phyloP scores from a whole-genome alignment of 805 yeast species.

The Hanseniaspora guilliermondii region DNA sequence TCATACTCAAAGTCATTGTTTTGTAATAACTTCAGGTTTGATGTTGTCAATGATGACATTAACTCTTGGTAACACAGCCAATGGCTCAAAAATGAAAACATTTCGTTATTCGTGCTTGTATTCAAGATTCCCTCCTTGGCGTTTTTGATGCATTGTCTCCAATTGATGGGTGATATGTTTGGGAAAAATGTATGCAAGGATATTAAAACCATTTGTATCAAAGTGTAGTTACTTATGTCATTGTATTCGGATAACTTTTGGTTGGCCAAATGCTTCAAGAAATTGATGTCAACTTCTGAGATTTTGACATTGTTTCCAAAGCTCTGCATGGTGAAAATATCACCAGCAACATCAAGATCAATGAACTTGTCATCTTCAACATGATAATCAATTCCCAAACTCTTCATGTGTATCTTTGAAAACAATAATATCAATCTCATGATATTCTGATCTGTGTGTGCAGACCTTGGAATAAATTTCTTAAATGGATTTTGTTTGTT shows the following conservation, averaged over 20 bases:
- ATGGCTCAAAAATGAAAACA: conserved; percentile 6
- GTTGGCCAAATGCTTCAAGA: neutral
- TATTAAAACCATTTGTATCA: conserved; percentile 10
- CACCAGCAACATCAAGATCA: neutral
- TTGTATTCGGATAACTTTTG: neutral
- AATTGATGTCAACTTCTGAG: neutral
- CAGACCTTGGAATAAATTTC: conserved; percentile 4
- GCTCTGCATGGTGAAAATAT: neutral
- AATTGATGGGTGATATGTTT: neutral
- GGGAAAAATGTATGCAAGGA: conserved; percentile 10
- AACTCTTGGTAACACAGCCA: conserved; percentile 23
- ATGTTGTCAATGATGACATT: conserved; percentile 9
- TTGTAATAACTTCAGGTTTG: neutral
- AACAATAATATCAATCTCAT: conserved; percentile 6
- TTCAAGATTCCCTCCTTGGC: conserved; percentile 2
- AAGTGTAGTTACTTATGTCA: conserved; percentile 1
- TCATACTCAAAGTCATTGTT: conserved; percentile 4
- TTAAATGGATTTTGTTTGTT: neutral
- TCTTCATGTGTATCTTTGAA: conserved; percentile 7
- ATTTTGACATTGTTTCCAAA: neutral
- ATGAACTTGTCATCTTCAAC: neutral
- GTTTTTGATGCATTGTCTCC: conserved; percentile 10
- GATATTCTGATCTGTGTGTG: neutral
- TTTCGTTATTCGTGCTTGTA: neutral
- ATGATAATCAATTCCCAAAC: neutral